Conservation (phyloP, 768 basidiomycete species). For the Podaxis sp. region DNA sequence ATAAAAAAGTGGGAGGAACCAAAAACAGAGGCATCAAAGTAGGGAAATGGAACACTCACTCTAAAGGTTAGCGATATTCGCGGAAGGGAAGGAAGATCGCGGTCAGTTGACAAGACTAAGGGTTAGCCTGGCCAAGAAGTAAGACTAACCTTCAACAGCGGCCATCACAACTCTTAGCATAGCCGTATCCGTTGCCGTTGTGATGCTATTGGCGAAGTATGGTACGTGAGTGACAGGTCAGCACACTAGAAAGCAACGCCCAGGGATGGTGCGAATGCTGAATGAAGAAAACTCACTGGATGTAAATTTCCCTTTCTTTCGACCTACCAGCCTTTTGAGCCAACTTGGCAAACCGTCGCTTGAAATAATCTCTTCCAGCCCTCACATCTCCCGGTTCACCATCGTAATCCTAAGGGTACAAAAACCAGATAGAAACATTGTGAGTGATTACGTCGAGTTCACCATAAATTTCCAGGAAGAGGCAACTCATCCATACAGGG, state of each 20-base stretch:
- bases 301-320: constrained; percentile 88
- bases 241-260: not conserved
- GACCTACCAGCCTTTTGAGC: constrained; percentile 82
- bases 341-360: constrained; percentile 74
- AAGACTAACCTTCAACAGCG: constrained; percentile 81
- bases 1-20: constrained; percentile 15
- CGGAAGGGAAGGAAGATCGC: constrained; percentile 21
- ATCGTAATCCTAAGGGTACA: constrained; percentile 64
- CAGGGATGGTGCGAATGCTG: not conserved
- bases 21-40: constrained; percentile 19
- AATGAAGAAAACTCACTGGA: constrained; percentile 61
- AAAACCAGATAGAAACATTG: constrained; percentile 1
- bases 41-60: constrained; percentile 14
- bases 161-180: constrained; percentile 91
- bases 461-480: not conserved
- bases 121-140: not conserved
- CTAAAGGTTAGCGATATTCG: constrained; percentile 9
- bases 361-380: constrained; percentile 88
- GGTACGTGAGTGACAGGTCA: constrained; percentile 7
- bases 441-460: not conserved
- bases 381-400: constrained; percentile 69
- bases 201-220: constrained; percentile 47
- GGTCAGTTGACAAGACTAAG: constrained; percentile 41
- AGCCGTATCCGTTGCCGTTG: constrained; percentile 87
- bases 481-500: constrained; percentile 46